phyloP scores from a whole-genome alignment of 306 rosid genomes.

The Pterocarpus santalinus region DNA sequence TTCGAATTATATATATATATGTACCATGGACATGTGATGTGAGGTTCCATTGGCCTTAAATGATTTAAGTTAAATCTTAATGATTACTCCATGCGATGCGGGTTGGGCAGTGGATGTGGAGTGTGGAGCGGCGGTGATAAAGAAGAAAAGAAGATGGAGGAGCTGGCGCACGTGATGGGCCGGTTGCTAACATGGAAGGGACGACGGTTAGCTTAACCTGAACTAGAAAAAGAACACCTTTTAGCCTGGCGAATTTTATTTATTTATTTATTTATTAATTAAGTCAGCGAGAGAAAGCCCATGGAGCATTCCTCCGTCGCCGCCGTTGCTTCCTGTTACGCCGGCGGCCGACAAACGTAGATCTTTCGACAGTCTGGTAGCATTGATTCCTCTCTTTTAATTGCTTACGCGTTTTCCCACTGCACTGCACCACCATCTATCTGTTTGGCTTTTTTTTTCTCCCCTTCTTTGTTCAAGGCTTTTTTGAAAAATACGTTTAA shows the following conservation, averaged over 20 bases:
- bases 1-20: no score
- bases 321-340: conserved; percentile 5
- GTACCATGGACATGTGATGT: not conserved
- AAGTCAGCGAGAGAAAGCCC: not conserved
- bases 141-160: not conserved
- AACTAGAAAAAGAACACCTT: no score
- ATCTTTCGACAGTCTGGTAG: conserved; percentile 14
- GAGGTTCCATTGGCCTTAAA: not conserved
- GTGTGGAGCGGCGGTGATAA: not conserved
- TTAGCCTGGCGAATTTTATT: no score
- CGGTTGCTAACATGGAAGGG: conserved; percentile 18
- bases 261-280: no score
- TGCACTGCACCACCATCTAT: no score
- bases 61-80: not conserved
- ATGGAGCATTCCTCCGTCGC: conserved; percentile 16
- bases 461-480: no score
- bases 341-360: conserved; percentile 32
- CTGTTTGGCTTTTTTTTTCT: no score
- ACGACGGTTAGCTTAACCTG: not conserved
- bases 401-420: no score
- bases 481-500: no score
- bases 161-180: conserved; percentile 42
- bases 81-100: not conserved
- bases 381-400: not conserved
- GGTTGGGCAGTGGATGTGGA: not conserved